Evolutionary conservation across 768 basidiomycete genomes (phyloP), one percentile per base, ranked within the genome.

Genomic region (Suillus discolor): DNA sequence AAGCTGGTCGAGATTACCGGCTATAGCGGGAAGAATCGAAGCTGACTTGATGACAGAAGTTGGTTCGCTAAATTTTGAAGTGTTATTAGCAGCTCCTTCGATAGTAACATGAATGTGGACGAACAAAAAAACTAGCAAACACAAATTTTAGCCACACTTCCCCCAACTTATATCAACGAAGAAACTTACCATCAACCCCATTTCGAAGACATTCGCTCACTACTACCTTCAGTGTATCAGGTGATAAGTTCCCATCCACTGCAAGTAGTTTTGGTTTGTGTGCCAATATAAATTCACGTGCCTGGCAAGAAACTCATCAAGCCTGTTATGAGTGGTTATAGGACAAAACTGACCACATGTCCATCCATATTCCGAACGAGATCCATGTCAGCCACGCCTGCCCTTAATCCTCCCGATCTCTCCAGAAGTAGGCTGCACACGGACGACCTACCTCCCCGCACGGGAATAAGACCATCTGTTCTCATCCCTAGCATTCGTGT

Each of bases 311-410:
- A 60, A 42, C 18, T 31, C 39, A 41, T 59, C 6, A 42, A 23
- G 41, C 25, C 11, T 60, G 25, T 18, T 4, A 42, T 25, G 18
- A 13, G 18, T 13, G 18, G 6, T 42, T 13, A 28, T 12, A 25
- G n/a, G 28, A 39, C 12, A 45, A 62, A 62, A 39, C 68, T 38
- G 44, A 90, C 88, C 70, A 75, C 71, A n/a, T 83, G 75, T 15
- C 75, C 78, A 28, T 76, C 62, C 93, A 72, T 2, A 73, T 70
- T 45, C 86, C 41, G 78, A 11, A 87, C 85, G 55, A 91, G 86
- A 71, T 83, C 85, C 94, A 98, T 99, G 73, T 97, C 96, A 18
- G 97, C 94, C 13, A 99, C 86, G 2, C 97, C 97, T n/a, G 87
- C 86, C 3, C 90, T 81, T 23, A 99, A 81, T 59, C 84, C 84